Conservation (phyloP, 768 basidiomycete genomes). For the Hericium coralloides region DNA sequence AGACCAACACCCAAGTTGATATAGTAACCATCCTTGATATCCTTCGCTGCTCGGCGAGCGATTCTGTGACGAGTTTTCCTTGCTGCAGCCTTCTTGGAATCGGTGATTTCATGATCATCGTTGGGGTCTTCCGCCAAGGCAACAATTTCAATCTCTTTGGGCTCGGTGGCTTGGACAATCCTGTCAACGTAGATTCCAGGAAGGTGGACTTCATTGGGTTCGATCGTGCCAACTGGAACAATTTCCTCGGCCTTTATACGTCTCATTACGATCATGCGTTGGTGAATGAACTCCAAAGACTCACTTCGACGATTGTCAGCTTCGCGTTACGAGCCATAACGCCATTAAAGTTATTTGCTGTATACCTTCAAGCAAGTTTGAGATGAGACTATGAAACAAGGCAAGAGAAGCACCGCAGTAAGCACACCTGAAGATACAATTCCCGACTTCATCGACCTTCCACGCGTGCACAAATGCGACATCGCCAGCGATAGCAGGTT, state of each 20-base stretch:
- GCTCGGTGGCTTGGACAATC: constrained; percentile 63
- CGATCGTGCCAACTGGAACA: constrained; percentile 64
- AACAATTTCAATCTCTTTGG: constrained; percentile 70
- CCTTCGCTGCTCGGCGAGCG: constrained; percentile 78
- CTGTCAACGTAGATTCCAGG: constrained; percentile 84
- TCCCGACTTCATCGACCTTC: constrained; percentile 86
- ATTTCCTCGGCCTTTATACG: constrained; percentile 59
- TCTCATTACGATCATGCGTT: not conserved
- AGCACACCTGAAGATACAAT: constrained; percentile 72
- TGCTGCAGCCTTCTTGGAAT: constrained; percentile 15
- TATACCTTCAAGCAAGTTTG: constrained; percentile 38
- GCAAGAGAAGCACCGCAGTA: not conserved
- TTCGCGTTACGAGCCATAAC: constrained; percentile 85
- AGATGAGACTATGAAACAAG: not conserved
- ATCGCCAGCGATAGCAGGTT: constrained; percentile 72
- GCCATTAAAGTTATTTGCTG: constrained; percentile 78
- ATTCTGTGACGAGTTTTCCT: constrained; percentile 45
- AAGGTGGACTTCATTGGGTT: constrained; percentile 71
- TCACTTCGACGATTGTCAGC: constrained; percentile 78
- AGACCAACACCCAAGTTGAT: constrained; percentile 86
- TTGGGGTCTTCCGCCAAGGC: constrained; percentile 31
- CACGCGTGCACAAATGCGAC: constrained; percentile 81
- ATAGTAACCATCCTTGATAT: constrained; percentile 78
- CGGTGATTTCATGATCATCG: constrained; percentile 6
- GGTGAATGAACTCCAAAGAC: not conserved